Base-by-base conservation (phyloP, 306 rosid genomes). In the Acmispon strigosus region DNA sequence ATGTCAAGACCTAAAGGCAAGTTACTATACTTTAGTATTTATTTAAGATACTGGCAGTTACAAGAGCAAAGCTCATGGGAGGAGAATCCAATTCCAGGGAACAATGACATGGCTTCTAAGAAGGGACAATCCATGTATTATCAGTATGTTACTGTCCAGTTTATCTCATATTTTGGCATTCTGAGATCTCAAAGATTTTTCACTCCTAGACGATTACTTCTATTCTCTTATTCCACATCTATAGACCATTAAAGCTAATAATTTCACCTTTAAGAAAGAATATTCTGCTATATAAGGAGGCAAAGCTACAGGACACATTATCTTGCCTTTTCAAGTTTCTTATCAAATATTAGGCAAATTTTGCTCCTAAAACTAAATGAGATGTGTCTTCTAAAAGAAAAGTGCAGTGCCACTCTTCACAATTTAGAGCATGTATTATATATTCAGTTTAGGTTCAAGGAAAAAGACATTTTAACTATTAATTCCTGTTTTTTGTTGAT, bases 81-180 rank as follows among this genome's bases (percentile, higher is more conserved):
- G 34, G 44, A 52, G 50, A 73, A 65, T 53, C 54, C 64, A 53
- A 72, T 70, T 62, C 9, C 36, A 67, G 56, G 42, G 59, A 71
- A 57, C 58, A 37, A 56, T 45, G 62, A 44, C 59, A 29, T 57
- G 71, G 34, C 67, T 79, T 83, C 71, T 65, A 42, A 34, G 52
- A 72, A 49, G 45, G 55, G 83, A 74, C 71, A 66, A 50, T 66
- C 70, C 69, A 34, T 66, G 4, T 59, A 20, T 57, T 53, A 70
- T 69, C 62, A 71, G 78, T 50, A 73, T 68, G 56, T 60, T 70
- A 41, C 63, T 70, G 6, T 78, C 43, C 44, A 27, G 36, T 50
- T 44, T 20, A 69, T 74, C 54, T 62, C 41, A 4, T 55, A 47
- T 37, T 42, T 66, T n/a, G 13, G 9, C 79, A 44, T 73, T 58